These are phyloP conservation scores for Candida sanyiensis DNA, from an alignment of 805 yeast genomes.

Conservation along the genomic window DNA sequence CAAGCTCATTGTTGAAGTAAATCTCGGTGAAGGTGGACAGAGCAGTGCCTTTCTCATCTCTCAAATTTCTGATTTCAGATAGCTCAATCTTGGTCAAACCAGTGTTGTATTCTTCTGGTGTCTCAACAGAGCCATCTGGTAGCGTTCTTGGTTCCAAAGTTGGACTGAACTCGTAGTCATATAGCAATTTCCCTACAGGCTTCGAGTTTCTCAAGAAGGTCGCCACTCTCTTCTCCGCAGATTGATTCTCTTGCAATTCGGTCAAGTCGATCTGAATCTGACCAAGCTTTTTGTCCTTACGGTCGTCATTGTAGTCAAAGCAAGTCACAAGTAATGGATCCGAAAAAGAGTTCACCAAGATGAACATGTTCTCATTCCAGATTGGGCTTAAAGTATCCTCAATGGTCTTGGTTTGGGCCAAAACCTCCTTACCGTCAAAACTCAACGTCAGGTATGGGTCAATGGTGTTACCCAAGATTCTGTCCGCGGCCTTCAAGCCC, in stretches of 20 bases:
- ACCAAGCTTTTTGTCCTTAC: conserved; percentile 80
- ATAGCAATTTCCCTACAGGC: conserved; percentile 68
- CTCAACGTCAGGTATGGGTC: conserved; percentile 86
- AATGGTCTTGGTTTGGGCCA: conserved; percentile 66
- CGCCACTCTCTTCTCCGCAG: conserved; percentile 43
- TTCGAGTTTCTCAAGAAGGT: conserved; percentile 76
- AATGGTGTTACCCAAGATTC: conserved; percentile 65
- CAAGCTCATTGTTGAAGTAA: conserved; percentile 53
- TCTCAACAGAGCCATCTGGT: conserved; percentile 77
- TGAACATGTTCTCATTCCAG: conserved; percentile 75
- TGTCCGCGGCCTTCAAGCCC: conserved; percentile 61
- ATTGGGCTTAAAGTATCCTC: conserved; percentile 64
- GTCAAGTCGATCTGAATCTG: conserved; percentile 68
- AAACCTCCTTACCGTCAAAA: conserved; percentile 44
- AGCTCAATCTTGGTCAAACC: conserved; percentile 78
- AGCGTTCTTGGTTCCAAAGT: conserved; percentile 51
- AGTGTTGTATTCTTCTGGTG: conserved; percentile 89
- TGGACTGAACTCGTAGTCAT: conserved; percentile 72
- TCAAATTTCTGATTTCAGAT: conserved; percentile 48
- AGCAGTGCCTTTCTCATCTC: conserved; percentile 37
- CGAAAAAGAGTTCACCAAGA: conserved; percentile 67
- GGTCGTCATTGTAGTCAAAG: conserved; percentile 71
- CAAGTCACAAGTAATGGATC: conserved; percentile 75
- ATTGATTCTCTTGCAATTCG: conserved; percentile 47
- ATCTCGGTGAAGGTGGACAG: conserved; percentile 67